Base-by-base conservation (phyloP, 1,139 yeast species). In the Scheffersomyces segobiensis region DNA sequence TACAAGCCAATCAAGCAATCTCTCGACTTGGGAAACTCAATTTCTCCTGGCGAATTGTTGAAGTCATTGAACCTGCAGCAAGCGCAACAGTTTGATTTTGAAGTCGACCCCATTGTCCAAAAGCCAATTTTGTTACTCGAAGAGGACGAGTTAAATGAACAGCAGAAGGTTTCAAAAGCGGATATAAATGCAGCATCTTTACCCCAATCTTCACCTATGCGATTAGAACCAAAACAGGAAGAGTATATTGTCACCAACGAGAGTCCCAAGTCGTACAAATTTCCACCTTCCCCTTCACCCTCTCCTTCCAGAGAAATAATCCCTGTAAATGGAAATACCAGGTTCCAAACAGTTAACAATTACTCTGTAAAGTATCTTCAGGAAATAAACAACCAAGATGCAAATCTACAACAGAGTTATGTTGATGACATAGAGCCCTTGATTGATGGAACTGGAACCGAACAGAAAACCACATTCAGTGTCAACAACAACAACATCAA, bases 341-440 rank as follows among this genome's bases (percentile, higher is more conserved):
- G 57, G 54, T 58, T 54, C 60, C 65, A 57, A 47, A 56, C 66
- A 22, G 71, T 74, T 1, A 79, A 77, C 55, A 69, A 66, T 52
- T 82, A 78, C 53, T 76, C 83, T 0, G 83, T 77, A 2, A 81
- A 76, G 59, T 80, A 80, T 61, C 70, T 82, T 53, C 84, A 82
- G 63, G 78, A 77, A 49, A 66, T 81, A 53, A 63, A 62, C 53
- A 56, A 58, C n/a, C 60, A 60, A 3, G 66, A 60, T 57, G 59
- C 56, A 21, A 5, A 59, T 57, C 59, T 61, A 57, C 52, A 63
- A 56, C 54, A 63, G 58, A 12, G 54, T 47, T 80, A 80, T 60
- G 81, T 76, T 8, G 82, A 78, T 60, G 82, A 80, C 62, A 79
- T 80, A 53, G 82, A 71, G 49, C 82, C 80, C 3, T 65, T 79